Conservation (phyloP, 192 early-diverging fungal genomes). For the Coemansia asiatica region DNA sequence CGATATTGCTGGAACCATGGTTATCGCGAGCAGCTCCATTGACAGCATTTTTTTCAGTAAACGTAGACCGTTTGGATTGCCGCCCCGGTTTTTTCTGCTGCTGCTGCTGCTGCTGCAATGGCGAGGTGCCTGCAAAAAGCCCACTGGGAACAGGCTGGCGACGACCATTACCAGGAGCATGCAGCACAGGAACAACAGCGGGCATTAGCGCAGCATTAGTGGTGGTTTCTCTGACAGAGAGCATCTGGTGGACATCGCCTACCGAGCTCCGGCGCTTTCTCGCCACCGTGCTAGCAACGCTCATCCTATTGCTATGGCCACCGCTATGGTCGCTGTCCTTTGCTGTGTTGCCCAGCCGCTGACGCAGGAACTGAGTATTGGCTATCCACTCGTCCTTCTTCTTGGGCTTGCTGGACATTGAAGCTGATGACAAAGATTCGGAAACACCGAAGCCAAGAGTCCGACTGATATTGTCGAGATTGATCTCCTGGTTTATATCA, state of each 20-base stretch:
- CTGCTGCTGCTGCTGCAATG: constrained; percentile 5
- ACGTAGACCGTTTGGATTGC: not conserved
- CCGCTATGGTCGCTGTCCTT: constrained; percentile 7
- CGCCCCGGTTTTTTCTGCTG: not conserved
- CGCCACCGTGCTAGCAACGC: not conserved
- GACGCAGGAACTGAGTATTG: constrained; percentile 42
- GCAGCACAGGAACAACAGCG: not conserved
- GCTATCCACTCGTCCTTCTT: constrained; percentile 51
- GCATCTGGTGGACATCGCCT: constrained; percentile 13
- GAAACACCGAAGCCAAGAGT: constrained; percentile 1
- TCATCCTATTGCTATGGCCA: not conserved
- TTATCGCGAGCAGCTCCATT: not conserved
- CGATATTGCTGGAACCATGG: not conserved
- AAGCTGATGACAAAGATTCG: not conserved
- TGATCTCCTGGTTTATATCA: not conserved
- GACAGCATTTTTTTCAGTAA: not conserved
- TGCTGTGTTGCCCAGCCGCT: constrained; percentile 34
- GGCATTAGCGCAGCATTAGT: not conserved
- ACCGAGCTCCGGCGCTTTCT: constrained; percentile 32
- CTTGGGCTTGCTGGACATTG: constrained; percentile 10
- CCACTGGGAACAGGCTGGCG: not conserved
- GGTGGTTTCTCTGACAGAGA: constrained; percentile 12
- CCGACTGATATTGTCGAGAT: constrained; percentile 18
- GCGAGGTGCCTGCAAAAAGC: not conserved
- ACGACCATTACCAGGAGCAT: not conserved